A percentile compares a stretch with the other conserved stretches of the same genome.
These are phyloP conservation scores for Moelleriella libera DNA, from an alignment of 2,329 filamentous ascomycete species.

Conservation along the genomic window DNA sequence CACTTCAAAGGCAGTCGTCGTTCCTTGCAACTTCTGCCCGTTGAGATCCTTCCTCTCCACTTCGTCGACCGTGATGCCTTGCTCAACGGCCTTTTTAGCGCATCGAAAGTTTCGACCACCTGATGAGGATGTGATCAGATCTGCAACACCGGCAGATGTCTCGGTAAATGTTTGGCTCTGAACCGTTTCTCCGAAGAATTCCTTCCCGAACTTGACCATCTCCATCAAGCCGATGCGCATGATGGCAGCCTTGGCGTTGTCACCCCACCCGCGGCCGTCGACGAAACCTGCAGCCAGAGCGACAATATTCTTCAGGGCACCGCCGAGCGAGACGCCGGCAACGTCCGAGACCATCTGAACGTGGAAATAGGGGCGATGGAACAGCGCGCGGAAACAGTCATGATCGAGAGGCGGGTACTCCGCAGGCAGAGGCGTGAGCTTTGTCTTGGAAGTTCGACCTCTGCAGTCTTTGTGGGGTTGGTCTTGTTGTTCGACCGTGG, in stretches of 20 bases:
- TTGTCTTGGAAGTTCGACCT: slow-evolving; percentile 51
- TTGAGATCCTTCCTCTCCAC: slow-evolving; percentile 85
- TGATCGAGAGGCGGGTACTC: slow-evolving; percentile 85
- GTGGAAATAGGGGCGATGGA: slow-evolving; percentile 96
- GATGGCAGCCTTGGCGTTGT: slow-evolving; percentile 96
- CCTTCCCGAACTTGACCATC: slow-evolving; percentile 90
- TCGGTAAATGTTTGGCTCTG: slow-evolving; percentile 86
- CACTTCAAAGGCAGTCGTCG: slow-evolving; percentile 80
- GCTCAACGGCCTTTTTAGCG: slow-evolving; percentile 74
- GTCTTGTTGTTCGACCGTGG: slow-evolving; percentile 40
- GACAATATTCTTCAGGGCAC: slow-evolving; percentile 93
- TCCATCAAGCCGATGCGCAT: slow-evolving; percentile 94
- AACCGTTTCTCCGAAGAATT: slow-evolving; percentile 78
- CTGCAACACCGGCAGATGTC: slow-evolving; percentile 86
- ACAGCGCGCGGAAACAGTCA: slow-evolving; percentile 66
- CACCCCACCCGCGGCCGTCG: slow-evolving; percentile 89
- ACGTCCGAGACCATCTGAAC: slow-evolving; percentile 89
- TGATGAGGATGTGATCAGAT: slow-evolving; percentile 86
- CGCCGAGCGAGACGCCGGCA: slow-evolving; percentile 88
- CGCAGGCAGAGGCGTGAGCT: slow-evolving; percentile 59
- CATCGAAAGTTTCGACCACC: slow-evolving; percentile 91
- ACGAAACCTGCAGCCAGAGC: slow-evolving; percentile 91
- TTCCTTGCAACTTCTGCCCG: slow-evolving; percentile 93
- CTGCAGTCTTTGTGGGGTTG: slow-evolving; percentile 55
- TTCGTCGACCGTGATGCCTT: slow-evolving; percentile 67